Conservation (phyloP, 306 rosid species). For the Casuarina glauca region DNA sequence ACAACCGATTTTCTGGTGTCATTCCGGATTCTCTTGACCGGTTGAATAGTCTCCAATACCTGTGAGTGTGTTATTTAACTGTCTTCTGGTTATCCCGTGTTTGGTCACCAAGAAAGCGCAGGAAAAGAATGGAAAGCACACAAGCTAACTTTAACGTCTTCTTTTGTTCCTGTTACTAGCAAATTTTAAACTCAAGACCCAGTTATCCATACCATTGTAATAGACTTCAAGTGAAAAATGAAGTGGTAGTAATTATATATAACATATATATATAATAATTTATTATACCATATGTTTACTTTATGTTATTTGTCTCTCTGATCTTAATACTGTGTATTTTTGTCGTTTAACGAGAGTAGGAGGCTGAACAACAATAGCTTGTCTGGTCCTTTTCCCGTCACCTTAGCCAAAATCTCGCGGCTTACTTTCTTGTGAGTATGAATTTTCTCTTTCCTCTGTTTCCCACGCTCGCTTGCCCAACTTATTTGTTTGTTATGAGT, state of each 20-base stretch:
- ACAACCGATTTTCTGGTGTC: slow-evolving; percentile 63
- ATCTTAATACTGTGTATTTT: slow-evolving; percentile 24
- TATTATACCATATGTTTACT: too few relatives aligned
- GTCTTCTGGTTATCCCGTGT: background rate
- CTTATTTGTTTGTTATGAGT: slow-evolving; percentile 24
- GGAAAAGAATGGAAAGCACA: slow-evolving; percentile 9
- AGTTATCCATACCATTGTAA: background rate
- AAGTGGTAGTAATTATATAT: background rate
- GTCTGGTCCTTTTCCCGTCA: slow-evolving; percentile 80
- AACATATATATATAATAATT: background rate
- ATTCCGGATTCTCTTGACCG: slow-evolving; percentile 67
- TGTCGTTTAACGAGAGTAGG: slow-evolving; percentile 57
- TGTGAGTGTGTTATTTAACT: slow-evolving; percentile 51
- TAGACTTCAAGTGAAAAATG: background rate
- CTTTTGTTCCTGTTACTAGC: background rate
- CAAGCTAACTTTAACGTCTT: background rate
- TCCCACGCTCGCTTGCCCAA: background rate
- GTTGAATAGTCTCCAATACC: slow-evolving; percentile 62
- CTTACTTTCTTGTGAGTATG: slow-evolving; percentile 98
- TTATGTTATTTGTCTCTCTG: slow-evolving; percentile 9
- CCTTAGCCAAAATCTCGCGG: slow-evolving; percentile 67
- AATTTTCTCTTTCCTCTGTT: slow-evolving; percentile 32
- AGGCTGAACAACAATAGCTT: slow-evolving; percentile 95
- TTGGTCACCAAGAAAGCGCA: slow-evolving; percentile 34
- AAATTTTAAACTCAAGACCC: background rate